Percentiles rank a stretch among this genome's conserved stretches.
phyloP scores from a whole-genome alignment of 192 early-diverging fungal genomes.

The Gamsiella multidivaricata region DNA sequence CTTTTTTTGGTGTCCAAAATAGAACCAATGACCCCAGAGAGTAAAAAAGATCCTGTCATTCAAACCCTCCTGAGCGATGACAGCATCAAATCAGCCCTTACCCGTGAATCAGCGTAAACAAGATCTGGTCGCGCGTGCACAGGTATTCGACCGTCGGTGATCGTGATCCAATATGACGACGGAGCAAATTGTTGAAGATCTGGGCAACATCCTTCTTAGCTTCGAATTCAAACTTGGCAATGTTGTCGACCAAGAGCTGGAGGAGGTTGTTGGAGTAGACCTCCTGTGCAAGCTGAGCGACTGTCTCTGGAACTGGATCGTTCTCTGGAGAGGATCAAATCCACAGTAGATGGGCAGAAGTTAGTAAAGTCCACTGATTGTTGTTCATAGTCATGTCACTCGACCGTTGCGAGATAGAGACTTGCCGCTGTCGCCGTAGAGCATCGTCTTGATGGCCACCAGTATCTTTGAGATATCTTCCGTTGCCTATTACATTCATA shows the following conservation, averaged over 20 bases:
- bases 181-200: constrained; percentile 97
- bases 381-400: too few species aligned
- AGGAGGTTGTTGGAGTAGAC: constrained; percentile 93
- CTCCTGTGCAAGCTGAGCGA: constrained; percentile 95
- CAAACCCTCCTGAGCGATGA: neutral
- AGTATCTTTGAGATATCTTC: constrained; percentile 98
- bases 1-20: constrained; percentile 2
- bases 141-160: constrained; percentile 98
- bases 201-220: constrained; percentile 97
- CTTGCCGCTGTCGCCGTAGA: constrained; percentile 94
- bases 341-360: neutral
- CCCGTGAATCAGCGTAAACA: constrained; percentile 86
- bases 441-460: constrained; percentile 89
- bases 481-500: constrained; percentile 73
- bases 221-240: constrained; percentile 94
- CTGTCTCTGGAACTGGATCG: constrained; percentile 89
- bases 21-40: neutral
- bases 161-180: constrained; percentile 93
- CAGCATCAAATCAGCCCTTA: constrained; percentile 39
- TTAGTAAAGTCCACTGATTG: too few species aligned
- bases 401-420: constrained; percentile 8
- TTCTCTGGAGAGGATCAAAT: constrained; percentile 63
- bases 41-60: neutral
- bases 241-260: constrained; percentile 88
- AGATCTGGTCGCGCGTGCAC: constrained; percentile 82